These are phyloP conservation scores for Suillus bovinus DNA, from an alignment of 768 basidiomycete genomes.

Conservation along the genomic window DNA sequence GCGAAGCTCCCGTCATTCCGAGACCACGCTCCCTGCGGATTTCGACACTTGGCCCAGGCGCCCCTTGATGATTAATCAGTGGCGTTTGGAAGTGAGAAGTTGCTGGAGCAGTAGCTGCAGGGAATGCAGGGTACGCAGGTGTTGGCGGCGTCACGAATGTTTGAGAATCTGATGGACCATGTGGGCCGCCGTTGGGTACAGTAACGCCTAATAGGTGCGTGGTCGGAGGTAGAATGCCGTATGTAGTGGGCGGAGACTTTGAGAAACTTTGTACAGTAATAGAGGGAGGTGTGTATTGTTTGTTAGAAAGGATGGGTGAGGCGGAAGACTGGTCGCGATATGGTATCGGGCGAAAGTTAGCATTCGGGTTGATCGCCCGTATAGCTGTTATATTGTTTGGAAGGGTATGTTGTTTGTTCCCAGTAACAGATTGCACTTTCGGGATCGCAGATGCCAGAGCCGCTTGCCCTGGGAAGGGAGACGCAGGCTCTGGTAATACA, in stretches of 20 bases:
- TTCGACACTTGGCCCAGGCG: constrained; percentile 62
- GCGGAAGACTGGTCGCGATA: constrained; percentile 27
- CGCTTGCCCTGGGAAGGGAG: constrained; percentile 64
- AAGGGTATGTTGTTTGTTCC: constrained; percentile 59
- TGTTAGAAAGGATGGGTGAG: constrained; percentile 11
- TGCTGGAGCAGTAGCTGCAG: constrained; percentile 47
- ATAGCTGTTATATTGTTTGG: constrained; percentile 36
- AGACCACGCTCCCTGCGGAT: constrained; percentile 59
- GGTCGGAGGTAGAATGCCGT: constrained; percentile 35
- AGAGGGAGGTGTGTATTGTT: constrained; percentile 36
- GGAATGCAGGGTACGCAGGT: constrained; percentile 74
- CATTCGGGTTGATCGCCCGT: constrained; percentile 26
- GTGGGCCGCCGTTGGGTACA: constrained; percentile 10
- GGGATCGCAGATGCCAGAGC: constrained; percentile 23
- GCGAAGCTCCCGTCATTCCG: constrained; percentile 32
- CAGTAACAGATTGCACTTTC: constrained; percentile 40
- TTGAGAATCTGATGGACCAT: constrained; percentile 21
- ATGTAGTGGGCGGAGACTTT: constrained; percentile 29
- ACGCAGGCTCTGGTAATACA: constrained; percentile 72
- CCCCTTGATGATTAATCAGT: constrained; percentile 48
- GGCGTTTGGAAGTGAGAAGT: constrained; percentile 60
- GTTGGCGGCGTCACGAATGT: constrained; percentile 47
- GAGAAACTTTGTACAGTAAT: constrained; percentile 34
- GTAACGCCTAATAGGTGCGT: constrained; percentile 22
- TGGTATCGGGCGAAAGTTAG: constrained; percentile 23